Evolutionary conservation across 768 basidiomycete species (phyloP).

Genomic region (Paxillus rubicundulus): DNA sequence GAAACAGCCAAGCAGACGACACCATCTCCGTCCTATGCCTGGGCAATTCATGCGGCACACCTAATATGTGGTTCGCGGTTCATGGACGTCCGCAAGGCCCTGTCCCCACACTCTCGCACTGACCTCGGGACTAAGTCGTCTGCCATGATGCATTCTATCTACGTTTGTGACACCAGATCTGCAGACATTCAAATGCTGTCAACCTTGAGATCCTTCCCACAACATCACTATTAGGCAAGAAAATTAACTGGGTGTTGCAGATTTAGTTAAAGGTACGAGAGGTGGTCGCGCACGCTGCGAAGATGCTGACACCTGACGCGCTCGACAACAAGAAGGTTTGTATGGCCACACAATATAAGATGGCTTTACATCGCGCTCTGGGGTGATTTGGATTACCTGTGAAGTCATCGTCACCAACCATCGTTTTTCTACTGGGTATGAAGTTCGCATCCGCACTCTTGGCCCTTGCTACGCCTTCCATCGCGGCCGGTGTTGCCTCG

Average conservation of each 20-base stretch:
- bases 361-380: not conserved
- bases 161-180: not conserved
- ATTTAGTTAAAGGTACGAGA: not conserved
- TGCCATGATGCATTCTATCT: not conserved
- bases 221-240: not conserved
- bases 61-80: not conserved
- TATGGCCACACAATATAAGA: constrained; percentile 5
- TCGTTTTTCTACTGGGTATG: constrained; percentile 1
- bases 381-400: not conserved
- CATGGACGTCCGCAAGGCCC: not conserved
- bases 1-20: not conserved
- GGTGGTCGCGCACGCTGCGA: not conserved
- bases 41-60: not conserved
- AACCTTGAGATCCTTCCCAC: not conserved
- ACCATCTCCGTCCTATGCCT: not conserved
- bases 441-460: constrained; percentile 10
- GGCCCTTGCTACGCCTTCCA: constrained; percentile 7
- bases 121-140: not conserved
- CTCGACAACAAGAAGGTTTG: not conserved
- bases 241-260: no score
- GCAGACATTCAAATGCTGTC: not conserved
- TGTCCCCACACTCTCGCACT: no score
- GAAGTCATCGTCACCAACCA: not conserved
- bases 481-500: constrained; percentile 26
- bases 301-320: not conserved